Evolutionary conservation across 148 eudicot genomes (phyloP), one percentile per base, ranked within the genome.

Genomic region (Nepenthes gracilis): DNA sequence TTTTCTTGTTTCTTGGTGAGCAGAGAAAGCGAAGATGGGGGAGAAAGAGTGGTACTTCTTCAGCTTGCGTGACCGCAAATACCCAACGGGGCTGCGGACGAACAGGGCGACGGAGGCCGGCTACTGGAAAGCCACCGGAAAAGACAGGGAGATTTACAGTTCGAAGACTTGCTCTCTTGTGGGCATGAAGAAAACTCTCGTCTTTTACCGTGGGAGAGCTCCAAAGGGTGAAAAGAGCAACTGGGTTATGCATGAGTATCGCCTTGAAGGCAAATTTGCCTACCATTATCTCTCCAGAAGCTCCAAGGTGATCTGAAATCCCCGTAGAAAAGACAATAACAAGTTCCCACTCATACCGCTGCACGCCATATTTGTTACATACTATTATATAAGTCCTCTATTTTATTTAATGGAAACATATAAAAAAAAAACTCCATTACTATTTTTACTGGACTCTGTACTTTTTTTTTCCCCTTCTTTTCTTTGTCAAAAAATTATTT

Each of bases 171-270:
- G 80, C 37, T 65, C 85, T 0, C 77, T 92, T 9, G 91, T 92
- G 51, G 98, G 98, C 0, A 92, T 92, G 98, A 92, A 92, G 95
- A 92, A 92, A 72, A 92, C 98, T 59, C 80, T 92, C 35, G 98
- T 92, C 14, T 92, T 92, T 70, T 92, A 92, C 78, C 63, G 87
- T 9, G 98, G 98, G 0, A 75, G 98, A 54, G 98, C 98, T 37
- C 98, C 98, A 0, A 92, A 85, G 61, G 97, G 97, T 1, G 97
- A 92, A 54, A 92, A 92, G 43, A 83, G 79, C 49, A 85, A 92
- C 62, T 92, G 97, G 97, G 97, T 92, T 12, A 92, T 92, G 96
- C 97, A 92, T 58, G 97, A 92, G 67, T 92, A 81, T 38, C 81
- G 97, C 4, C 94, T 92, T 47, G 97, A 92, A 38, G 97, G 97